Evolutionary conservation across 208 protist species (phyloP), one percentile per base, ranked within the genome.

Genomic region (Trypanosoma rangeli): DNA sequence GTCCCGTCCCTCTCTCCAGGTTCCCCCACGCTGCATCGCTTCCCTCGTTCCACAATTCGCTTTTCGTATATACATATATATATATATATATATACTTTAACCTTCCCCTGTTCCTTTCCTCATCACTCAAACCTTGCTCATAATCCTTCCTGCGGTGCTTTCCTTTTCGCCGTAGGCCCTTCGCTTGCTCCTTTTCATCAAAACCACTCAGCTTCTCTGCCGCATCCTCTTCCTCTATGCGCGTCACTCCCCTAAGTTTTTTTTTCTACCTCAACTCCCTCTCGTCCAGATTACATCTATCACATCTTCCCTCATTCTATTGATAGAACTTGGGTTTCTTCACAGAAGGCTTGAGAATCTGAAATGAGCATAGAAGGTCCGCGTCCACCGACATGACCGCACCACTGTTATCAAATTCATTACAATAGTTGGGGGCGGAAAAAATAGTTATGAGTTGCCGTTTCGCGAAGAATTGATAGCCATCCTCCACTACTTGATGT

Each of bases 331-430:
- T 92, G 5, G 90, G 87, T 73, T 93, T 93, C 79, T 94, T 95
- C 39, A 92, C 87, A 4, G 90, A 80, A 4, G 92, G 92, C 70
- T 98, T 98, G 12, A 98, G 80, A 33, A 99, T 97, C 81, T 99
- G 97, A 83, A 99, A 99, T 12, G 97, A 99, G 79, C 98, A 99
- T 89, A 98, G 98, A n/a, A 99, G 87, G 46, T 98, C 95, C 64
- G 95, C 96, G 74, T 99, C 97, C 8, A 99, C 97, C 24, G 89
- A 97, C 98, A 99, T 99, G 82, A 99, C 99, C 8, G 99, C 98
- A 16, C 99, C 99, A 37, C 97, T 99, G 92, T 99, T 99, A 66
- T 98, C 93, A 84, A 99, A 99, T 59, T 97, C 90, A 78, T 99
- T 98, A 63, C 98, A 98, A 82, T 99, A 99, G 82, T 99, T 99